Conservation (phyloP, 768 basidiomycete species). For the Macrolepiota dolichaula region DNA sequence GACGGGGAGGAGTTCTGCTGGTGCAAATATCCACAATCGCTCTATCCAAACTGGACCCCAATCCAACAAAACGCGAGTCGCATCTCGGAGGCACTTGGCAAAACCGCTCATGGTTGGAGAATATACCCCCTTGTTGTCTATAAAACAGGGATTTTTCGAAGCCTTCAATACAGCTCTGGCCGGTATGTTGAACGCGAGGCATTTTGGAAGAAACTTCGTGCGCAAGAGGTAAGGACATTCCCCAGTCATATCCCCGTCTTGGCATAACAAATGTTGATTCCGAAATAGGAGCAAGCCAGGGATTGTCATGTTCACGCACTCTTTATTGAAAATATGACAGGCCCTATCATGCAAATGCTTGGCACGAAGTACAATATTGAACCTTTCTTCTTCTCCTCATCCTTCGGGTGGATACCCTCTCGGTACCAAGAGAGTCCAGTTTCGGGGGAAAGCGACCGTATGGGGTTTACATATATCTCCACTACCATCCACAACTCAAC, state of each 20-base stretch:
- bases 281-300: slow-evolving; percentile 7
- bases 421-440: slow-evolving; percentile 51
- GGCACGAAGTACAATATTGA: slow-evolving; percentile 55
- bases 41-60: slow-evolving; percentile 48
- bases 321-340: slow-evolving; percentile 47
- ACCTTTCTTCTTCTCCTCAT: slow-evolving; percentile 67
- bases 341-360: slow-evolving; percentile 48
- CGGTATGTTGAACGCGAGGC: slow-evolving; percentile 16
- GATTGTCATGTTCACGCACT: slow-evolving; percentile 40
- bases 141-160: slow-evolving; percentile 26
- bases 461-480: slow-evolving; percentile 49
- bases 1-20: slow-evolving; percentile 25
- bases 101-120: slow-evolving; percentile 17
- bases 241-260: background rate
- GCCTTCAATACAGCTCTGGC: slow-evolving; percentile 13
- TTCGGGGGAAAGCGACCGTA: slow-evolving; percentile 47
- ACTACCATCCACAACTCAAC: slow-evolving; percentile 21
- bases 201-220: slow-evolving; percentile 31
- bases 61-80: slow-evolving; percentile 31
- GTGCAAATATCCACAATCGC: slow-evolving; percentile 32
- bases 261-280: background rate
- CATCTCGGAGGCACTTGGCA: slow-evolving; percentile 25
- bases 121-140: slow-evolving; percentile 33
- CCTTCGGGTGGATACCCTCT: slow-evolving; percentile 65
- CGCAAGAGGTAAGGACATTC: slow-evolving; percentile 22